Evolutionary conservation across 495 filamentous ascomycete species (phyloP).

Genomic region (Penicillium desertorum): DNA sequence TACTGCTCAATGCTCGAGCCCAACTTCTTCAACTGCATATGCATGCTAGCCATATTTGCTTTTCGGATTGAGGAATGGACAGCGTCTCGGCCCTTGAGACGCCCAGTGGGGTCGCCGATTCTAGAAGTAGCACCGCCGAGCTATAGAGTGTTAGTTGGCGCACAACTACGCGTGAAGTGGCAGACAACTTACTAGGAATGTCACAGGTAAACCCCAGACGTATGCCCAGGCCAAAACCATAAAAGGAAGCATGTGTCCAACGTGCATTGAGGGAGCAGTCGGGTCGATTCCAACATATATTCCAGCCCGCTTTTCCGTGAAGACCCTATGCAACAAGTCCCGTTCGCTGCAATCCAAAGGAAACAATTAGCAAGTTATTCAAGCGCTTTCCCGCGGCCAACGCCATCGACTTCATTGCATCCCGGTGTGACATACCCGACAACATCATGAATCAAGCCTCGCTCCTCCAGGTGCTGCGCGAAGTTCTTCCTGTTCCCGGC

Average conservation of each 20-base stretch:
- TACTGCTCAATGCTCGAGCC: conserved; percentile 69
- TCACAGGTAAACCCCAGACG: conserved; percentile 71
- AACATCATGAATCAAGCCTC: conserved; percentile 75
- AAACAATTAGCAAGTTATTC: conserved; percentile 12
- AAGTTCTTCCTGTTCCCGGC: conserved; percentile 62
- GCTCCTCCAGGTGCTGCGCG: conserved; percentile 69
- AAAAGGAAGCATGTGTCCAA: conserved; percentile 88
- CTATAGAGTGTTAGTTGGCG: conserved; percentile 35
- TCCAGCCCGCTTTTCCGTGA: conserved; percentile 68
- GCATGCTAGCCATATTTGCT: conserved; percentile 72
- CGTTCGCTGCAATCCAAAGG: conserved; percentile 47
- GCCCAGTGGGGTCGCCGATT: conserved; percentile 84
- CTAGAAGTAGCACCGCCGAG: conserved; percentile 82
- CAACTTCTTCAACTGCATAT: conserved; percentile 75
- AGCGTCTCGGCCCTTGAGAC: conserved; percentile 63
- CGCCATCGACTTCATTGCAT: not conserved
- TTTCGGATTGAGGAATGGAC: conserved; percentile 55
- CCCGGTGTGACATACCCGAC: conserved; percentile 63
- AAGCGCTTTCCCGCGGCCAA: not conserved
- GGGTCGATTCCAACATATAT: conserved; percentile 92
- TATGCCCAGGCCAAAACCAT: conserved; percentile 96
- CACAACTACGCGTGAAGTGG: not conserved
- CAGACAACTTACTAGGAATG: conserved; percentile 58
- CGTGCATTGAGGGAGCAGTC: conserved; percentile 84
- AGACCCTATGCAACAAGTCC: conserved; percentile 64